phyloP scores from a whole-genome alignment of 2,329 filamentous ascomycete species.

The Xenosphaeropsis pyriputrescens region DNA sequence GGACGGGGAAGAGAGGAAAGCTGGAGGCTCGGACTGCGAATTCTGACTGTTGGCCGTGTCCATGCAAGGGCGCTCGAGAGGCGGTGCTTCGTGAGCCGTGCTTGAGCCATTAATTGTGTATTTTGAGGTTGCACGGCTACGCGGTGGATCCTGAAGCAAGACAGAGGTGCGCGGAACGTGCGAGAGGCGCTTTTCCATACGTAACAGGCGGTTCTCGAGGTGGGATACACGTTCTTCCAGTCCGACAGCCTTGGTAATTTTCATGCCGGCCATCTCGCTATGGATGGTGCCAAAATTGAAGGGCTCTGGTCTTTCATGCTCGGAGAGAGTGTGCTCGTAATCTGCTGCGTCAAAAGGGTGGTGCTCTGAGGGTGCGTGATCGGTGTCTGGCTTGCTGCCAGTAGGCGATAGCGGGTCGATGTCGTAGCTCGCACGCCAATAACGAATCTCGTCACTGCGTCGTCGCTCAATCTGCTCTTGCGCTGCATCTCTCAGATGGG shows the following conservation, averaged over 20 bases:
- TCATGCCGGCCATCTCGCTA: conserved; percentile 34
- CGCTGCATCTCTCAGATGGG: conserved; percentile 31
- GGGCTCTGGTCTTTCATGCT: conserved; percentile 26
- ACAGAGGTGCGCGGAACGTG: conserved; percentile 5
- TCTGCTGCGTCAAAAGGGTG: conserved; percentile 17
- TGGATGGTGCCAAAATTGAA: conserved; percentile 36
- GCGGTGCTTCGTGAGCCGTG: conserved; percentile 14
- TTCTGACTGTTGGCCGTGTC: conserved; percentile 5
- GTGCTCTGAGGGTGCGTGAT: conserved; percentile 16
- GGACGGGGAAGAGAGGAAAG: too few relatives aligned
- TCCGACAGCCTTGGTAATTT: conserved; percentile 38
- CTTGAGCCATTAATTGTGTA: conserved; percentile 5
- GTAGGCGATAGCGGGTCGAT: conserved; percentile 34
- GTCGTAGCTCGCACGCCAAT: conserved; percentile 47
- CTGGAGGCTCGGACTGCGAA: conserved; percentile 21
- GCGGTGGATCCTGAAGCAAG: conserved; percentile 11
- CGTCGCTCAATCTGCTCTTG: conserved; percentile 25
- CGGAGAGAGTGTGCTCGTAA: conserved; percentile 3
- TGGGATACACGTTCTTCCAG: conserved; percentile 35
- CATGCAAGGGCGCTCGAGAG: conserved; percentile 11
- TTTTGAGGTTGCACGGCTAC: too few relatives aligned
- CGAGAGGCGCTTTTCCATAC: conserved; percentile 27
- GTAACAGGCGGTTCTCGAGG: conserved; percentile 35
- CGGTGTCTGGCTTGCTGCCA: conserved; percentile 26
- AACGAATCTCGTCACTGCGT: conserved; percentile 48